These are phyloP conservation scores for Termitomyces eurrhizus DNA, from an alignment of 768 basidiomycete species.

Conservation along the genomic window DNA sequence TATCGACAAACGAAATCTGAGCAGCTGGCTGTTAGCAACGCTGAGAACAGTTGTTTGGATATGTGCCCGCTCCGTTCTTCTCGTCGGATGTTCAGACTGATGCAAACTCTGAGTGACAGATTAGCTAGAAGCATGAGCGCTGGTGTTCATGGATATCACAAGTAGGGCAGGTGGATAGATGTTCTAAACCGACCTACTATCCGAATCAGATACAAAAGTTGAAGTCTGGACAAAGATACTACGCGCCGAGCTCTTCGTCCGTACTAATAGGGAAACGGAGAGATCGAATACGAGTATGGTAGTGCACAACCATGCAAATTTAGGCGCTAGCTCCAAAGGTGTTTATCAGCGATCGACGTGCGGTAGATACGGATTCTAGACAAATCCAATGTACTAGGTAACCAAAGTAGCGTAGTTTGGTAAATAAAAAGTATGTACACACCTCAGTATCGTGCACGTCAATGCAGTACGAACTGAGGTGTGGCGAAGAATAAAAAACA, in stretches of 20 bases:
- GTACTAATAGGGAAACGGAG: neutral
- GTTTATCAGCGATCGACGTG: no score
- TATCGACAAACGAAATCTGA: no score
- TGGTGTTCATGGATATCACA: neutral
- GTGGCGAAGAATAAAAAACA: no score
- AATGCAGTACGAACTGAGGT: no score
- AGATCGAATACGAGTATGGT: neutral
- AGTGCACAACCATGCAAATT: no score
- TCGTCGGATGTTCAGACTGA: neutral
- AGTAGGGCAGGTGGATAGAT: neutral
- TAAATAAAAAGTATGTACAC: no score
- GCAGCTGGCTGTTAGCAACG: neutral
- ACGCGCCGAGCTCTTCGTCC: neutral
- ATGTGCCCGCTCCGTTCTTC: neutral
- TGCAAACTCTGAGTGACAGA: neutral
- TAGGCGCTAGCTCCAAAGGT: neutral
- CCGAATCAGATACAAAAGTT: neutral
- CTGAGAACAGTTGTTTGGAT: neutral
- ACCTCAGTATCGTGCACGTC: no score
- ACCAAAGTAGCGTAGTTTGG: no score
- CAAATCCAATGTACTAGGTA: no score
- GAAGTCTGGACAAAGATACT: neutral
- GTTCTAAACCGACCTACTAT: neutral
- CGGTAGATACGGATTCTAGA: no score
- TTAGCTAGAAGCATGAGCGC: no score